Evolutionary conservation across 2,329 filamentous ascomycete genomes (phyloP), one percentile per base, ranked within the genome.

Genomic region (Penicillium janthinellum): DNA sequence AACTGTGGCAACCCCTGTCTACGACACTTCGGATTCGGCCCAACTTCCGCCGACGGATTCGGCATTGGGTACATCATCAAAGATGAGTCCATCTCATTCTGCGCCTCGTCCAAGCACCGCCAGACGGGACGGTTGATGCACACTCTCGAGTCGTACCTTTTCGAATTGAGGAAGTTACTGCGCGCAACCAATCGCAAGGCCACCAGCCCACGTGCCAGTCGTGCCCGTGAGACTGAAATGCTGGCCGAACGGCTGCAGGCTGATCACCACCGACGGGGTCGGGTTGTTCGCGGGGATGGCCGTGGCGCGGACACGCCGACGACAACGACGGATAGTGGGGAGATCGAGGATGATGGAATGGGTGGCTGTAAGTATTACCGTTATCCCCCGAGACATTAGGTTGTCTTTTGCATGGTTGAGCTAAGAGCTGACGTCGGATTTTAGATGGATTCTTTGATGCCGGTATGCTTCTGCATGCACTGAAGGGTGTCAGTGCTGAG

Each of bases 61-160:
- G 95, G 95, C 34, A 97, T 99, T 57, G 95, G 95, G 2, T 99
- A 99, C 79, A 98, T 99, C 71, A 97, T 99, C 84, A 99, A 99
- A 78, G 92, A 96, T 67, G 91, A 95, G 54, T 85, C 87, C 51
- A 90, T 98, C 61, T 92, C 89, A 49, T 94, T 99, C 62, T 98
- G 95, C 75, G 92, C 93, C 0, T 90, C 89, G 14, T 95, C 90
- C 71, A 97, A 97, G 78, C 95, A 99, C 75, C 83, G 95, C 42
- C 95, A 99, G 79, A 99, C 95, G 0, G 88, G 88, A 67, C 88
- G 95, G 5, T 96, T 95, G 72, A 87, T 98, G 61, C 92, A 96
- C 70, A 91, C 92, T 0, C 80, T 98, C 2, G 95, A 98, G 75
- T 89, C 86, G 62, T 99, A 98, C 75, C 85, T 98, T 52, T 81